Evolutionary conservation across 768 basidiomycete genomes (phyloP).

Genomic region (Tulasnella sp.): DNA sequence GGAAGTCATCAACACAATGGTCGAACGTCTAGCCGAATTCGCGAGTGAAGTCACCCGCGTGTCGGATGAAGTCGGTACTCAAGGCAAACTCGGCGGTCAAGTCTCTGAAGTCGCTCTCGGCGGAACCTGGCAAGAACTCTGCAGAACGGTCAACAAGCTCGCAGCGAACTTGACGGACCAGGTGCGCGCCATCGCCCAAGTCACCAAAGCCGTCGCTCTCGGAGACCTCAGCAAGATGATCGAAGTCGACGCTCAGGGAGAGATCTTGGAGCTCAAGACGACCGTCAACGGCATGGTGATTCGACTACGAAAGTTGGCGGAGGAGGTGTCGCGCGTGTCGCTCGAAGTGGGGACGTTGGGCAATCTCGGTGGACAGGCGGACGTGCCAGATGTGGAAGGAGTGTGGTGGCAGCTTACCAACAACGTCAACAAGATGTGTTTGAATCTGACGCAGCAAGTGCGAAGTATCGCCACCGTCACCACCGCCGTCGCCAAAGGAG

Average conservation of each 20-base stretch:
- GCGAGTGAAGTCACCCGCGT: slow-evolving; percentile 52
- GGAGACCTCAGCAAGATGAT: slow-evolving; percentile 81
- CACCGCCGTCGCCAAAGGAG: slow-evolving; percentile 37
- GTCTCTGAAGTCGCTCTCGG: slow-evolving; percentile 85
- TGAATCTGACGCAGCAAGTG: slow-evolving; percentile 38
- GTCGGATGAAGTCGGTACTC: slow-evolving; percentile 82
- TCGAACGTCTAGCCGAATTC: slow-evolving; percentile 25
- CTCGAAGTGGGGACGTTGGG: slow-evolving; percentile 90
- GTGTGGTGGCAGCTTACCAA: slow-evolving; percentile 44
- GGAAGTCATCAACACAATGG: slow-evolving; percentile 51
- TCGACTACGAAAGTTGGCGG: slow-evolving; percentile 25
- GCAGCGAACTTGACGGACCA: slow-evolving; percentile 77
- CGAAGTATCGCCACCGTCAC: slow-evolving; percentile 35
- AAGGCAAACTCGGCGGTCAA: slow-evolving; percentile 85
- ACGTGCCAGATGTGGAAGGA: slow-evolving; percentile 13
- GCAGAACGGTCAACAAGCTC: slow-evolving; percentile 89
- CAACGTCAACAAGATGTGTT: slow-evolving; percentile 52
- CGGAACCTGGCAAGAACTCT: slow-evolving; percentile 89
- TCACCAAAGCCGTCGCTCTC: slow-evolving; percentile 65
- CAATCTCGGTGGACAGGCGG: slow-evolving; percentile 34
- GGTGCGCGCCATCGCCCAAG: slow-evolving; percentile 86
- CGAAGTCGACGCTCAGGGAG: slow-evolving; percentile 87
- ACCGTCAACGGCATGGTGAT: slow-evolving; percentile 66
- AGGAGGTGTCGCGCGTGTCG: slow-evolving; percentile 74
- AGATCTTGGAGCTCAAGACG: slow-evolving; percentile 49